These are phyloP conservation scores for Claviceps purpurea DNA, from an alignment of 2,329 filamentous ascomycete genomes.

Conservation along the genomic window DNA sequence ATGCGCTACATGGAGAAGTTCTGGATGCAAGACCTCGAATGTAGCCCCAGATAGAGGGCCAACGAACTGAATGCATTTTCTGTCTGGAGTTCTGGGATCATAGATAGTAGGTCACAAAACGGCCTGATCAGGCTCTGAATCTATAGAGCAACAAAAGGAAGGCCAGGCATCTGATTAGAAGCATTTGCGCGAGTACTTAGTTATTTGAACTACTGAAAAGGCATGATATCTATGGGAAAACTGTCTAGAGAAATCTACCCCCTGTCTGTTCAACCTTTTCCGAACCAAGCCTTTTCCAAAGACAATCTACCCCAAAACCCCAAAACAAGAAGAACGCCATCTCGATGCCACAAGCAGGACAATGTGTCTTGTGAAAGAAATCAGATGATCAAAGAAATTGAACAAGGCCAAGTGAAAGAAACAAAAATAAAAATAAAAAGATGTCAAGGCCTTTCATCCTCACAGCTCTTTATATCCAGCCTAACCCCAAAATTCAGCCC, in stretches of 20 bases:
- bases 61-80: neutral
- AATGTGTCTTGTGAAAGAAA: neutral
- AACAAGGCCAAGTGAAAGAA: neutral
- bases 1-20: neutral
- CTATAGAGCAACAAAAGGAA: neutral
- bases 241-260: neutral
- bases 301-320: neutral
- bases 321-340: slow-evolving; percentile 10
- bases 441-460: neutral
- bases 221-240: neutral
- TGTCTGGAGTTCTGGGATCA: neutral
- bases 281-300: neutral
- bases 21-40: neutral
- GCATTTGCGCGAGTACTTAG: neutral
- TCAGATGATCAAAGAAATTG: neutral
- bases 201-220: neutral
- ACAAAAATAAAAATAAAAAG: neutral
- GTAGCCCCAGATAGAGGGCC: neutral
- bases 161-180: neutral
- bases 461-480: neutral
- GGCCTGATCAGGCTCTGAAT: neutral
- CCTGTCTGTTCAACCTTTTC: neutral
- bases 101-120: neutral
- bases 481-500: slow-evolving; percentile 10
- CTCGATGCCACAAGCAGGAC: slow-evolving; percentile 7